Evolutionary conservation across 75 land plant genomes (phyloP), one percentile per base, ranked within the genome.

Genomic region (Cunninghamia lanceolata): DNA sequence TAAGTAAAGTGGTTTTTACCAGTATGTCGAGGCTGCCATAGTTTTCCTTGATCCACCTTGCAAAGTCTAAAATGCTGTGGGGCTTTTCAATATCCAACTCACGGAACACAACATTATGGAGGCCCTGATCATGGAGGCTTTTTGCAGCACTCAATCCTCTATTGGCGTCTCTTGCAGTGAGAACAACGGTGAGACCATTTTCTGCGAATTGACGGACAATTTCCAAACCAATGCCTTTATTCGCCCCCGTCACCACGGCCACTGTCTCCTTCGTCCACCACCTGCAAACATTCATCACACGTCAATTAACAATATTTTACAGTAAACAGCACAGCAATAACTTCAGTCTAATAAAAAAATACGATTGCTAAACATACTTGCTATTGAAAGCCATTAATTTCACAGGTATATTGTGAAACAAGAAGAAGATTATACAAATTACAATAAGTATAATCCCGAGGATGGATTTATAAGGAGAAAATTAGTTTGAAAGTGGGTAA

Each of bases 161-260:
- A 19, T 84, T 79, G 85, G 86, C 89, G 86, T 95, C 91, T 45
- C 96, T 89, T 8, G 96, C 87, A 32, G 94, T 93, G 36, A 93
- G 73, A 10, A 94, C 87, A 47, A 93, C 94, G 1, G 86, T 88
- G 50, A 93, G 86, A 8, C 93, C 95, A 15, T 89, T 83, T 52
- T 89, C 84, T 14, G 95, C 94, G 25, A 94, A 83, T 74, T 88
- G 86, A 85, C 56, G 82, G 28, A 91, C 90, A n/a, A 92, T 84
- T 54, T 85, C 94, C 28, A 86, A 89, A 15, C 96, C 96, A 50
- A 93, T 92, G 21, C 96, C 96, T 56, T 92, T 90, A 86, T 94
- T 94, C 42, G 91, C 88, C 16, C 96, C 96, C 0, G 96, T 94
- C 35, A 94, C 96, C n/a, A 93, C 91, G 15, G 93, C 96, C 36